Evolutionary conservation across 2,329 filamentous ascomycete species (phyloP).

Genomic region (Aspergillus viridinutans): DNA sequence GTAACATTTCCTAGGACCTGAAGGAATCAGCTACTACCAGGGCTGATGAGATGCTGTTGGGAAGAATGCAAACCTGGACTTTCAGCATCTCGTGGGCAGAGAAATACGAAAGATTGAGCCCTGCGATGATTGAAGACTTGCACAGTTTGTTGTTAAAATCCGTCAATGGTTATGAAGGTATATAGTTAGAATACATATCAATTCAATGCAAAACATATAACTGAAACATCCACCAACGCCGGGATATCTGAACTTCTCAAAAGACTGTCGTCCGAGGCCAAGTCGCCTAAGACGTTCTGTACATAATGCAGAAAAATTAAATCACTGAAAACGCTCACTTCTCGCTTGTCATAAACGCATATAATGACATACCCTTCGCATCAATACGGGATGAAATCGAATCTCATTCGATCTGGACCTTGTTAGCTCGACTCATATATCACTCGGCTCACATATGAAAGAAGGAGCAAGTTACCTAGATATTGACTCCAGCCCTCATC

Average conservation of each 20-base stretch:
- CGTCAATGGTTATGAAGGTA: neutral
- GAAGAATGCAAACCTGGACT: too few species aligned
- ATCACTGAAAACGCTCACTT: neutral
- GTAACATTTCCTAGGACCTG: too few species aligned
- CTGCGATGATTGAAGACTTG: too few species aligned
- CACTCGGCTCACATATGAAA: neutral
- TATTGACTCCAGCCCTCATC: constrained; percentile 38
- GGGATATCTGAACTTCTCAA: neutral
- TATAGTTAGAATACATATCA: neutral
- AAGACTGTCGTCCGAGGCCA: neutral
- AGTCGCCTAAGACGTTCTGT: neutral
- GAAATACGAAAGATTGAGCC: too few species aligned
- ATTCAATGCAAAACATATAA: neutral
- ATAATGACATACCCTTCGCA: neutral
- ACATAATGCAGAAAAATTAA: neutral
- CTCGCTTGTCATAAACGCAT: neutral
- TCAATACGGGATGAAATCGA: constrained; percentile 28
- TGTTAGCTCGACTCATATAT: neutral
- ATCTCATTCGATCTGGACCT: constrained; percentile 29
- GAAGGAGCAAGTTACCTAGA: constrained; percentile 26
- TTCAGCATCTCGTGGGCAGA: too few species aligned
- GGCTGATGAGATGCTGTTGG: too few species aligned
- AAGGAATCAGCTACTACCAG: too few species aligned
- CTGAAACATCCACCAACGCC: neutral
- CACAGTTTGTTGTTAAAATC: neutral